Evolutionary conservation across 2,329 filamentous ascomycete genomes (phyloP).

Genomic region (Ophiostoma perfectum): DNA sequence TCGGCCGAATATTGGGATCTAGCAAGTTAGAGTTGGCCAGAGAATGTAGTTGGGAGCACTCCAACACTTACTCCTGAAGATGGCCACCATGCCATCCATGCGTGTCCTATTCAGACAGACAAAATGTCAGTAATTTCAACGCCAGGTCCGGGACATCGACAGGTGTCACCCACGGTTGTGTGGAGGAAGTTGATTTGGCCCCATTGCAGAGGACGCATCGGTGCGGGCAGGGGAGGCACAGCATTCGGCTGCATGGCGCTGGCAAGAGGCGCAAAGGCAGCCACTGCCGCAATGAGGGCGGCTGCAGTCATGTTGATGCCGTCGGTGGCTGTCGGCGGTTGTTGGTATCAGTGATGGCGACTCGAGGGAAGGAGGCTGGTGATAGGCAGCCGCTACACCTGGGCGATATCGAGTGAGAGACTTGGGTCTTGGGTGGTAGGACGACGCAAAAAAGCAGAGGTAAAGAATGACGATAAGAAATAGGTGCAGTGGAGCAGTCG

Average conservation of each 20-base stretch:
- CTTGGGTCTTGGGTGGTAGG: not conserved
- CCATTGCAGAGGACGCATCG: conserved; percentile 80
- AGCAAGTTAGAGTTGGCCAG: not conserved
- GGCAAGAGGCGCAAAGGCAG: conserved; percentile 31
- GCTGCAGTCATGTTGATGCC: not conserved
- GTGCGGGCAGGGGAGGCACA: conserved; percentile 68
- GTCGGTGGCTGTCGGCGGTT: not conserved
- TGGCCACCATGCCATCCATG: conserved; percentile 96
- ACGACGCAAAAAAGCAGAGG: not conserved
- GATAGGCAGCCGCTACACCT: not conserved
- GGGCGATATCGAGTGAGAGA: not conserved
- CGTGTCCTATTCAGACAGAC: conserved; percentile 50
- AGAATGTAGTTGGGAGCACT: not conserved
- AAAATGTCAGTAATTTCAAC: not conserved
- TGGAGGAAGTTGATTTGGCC: conserved; percentile 97
- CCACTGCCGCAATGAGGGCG: conserved; percentile 12
- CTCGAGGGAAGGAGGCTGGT: not conserved
- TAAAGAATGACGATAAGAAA: not conserved
- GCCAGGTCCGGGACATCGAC: not conserved
- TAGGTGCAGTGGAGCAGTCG: not conserved
- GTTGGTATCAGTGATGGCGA: not conserved
- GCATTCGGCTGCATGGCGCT: conserved; percentile 70
- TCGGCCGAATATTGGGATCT: conserved; percentile 89
- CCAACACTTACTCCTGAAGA: conserved; percentile 66
- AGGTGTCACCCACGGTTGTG: conserved; percentile 56